phyloP scores from a whole-genome alignment of 2,329 filamentous ascomycete genomes.

The Diaporthe destruens region DNA sequence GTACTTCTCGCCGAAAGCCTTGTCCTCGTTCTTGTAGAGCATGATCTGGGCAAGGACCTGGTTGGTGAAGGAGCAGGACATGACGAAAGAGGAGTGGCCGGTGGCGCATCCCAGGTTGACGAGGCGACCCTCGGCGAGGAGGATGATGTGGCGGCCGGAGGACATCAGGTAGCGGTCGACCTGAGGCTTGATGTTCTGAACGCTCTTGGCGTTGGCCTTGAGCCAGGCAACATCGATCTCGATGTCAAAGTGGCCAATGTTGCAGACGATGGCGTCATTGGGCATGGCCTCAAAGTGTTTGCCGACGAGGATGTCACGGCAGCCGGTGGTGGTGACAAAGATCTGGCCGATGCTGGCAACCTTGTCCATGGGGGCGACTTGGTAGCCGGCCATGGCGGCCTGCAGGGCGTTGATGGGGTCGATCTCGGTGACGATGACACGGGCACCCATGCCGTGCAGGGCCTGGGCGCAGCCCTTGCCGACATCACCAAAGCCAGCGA shows the following conservation, averaged over 20 bases:
- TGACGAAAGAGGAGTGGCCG: constrained; percentile 99
- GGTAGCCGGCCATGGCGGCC: constrained; percentile 95
- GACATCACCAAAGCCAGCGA: constrained; percentile 98
- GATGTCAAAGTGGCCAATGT: constrained; percentile 99
- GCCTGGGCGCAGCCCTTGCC: constrained; percentile 98
- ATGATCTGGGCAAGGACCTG: constrained; percentile 99
- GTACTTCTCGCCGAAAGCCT: constrained; percentile 92
- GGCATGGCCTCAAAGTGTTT: constrained; percentile 95
- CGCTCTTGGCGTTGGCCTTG: constrained; percentile 93
- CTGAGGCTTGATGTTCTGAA: constrained; percentile 99
- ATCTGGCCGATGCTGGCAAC: constrained; percentile 91
- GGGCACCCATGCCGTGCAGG: constrained; percentile 96
- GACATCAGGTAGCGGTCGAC: constrained; percentile 98
- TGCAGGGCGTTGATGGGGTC: constrained; percentile 99
- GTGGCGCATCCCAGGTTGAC: constrained; percentile 99
- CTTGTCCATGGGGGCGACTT: constrained; percentile 98
- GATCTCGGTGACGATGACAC: constrained; percentile 95
- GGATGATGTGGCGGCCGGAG: constrained; percentile 96
- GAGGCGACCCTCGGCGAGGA: constrained; percentile 97
- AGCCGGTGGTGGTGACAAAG: constrained; percentile 99
- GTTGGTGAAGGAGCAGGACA: constrained; percentile 99
- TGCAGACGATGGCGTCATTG: constrained; percentile 99
- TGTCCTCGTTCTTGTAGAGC: constrained; percentile 93
- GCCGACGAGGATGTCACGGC: constrained; percentile 95
- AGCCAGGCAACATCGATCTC: constrained; percentile 99